Percentiles rank a stretch among this genome's conserved stretches.
phyloP scores from a whole-genome alignment of 345 rosid species.

The Eucalyptus pumila region DNA sequence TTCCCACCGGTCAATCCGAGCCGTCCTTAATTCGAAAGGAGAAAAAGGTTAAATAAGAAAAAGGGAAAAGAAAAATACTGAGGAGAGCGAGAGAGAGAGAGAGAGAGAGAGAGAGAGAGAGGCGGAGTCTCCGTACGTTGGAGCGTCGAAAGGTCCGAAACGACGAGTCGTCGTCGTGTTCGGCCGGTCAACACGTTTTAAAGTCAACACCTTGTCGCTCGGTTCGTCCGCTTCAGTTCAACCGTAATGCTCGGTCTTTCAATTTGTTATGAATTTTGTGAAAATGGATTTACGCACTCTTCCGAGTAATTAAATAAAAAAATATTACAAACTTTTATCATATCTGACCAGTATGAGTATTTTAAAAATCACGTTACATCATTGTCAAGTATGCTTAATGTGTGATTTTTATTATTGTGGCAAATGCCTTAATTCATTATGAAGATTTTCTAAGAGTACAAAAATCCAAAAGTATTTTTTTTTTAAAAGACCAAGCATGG shows the following conservation, averaged over 20 bases:
- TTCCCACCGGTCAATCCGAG: neutral
- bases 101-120: neutral
- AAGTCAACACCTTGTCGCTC: neutral
- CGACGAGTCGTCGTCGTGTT: neutral
- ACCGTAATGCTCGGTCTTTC: neutral
- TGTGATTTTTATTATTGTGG: neutral
- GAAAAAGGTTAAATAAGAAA: neutral
- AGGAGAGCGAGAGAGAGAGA: neutral
- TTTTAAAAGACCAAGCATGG: neutral
- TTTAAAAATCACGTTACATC: accelerated
- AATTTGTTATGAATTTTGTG: neutral
- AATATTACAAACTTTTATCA: neutral
- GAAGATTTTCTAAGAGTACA: neutral
- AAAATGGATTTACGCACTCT: neutral
- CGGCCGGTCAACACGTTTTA: neutral
- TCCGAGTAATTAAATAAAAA: neutral
- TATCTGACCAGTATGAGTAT: accelerated
- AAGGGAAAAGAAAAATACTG: neutral
- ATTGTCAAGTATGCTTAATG: neutral
- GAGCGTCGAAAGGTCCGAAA: neutral
- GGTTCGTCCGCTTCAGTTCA: neutral
- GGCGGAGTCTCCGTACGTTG: neutral
- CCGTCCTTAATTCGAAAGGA: neutral
- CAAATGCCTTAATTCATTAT: too few relatives aligned
- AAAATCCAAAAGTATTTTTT: accelerated